Conservation (phyloP, 345 rosid genomes). For the Eucalyptus shirleyi region DNA sequence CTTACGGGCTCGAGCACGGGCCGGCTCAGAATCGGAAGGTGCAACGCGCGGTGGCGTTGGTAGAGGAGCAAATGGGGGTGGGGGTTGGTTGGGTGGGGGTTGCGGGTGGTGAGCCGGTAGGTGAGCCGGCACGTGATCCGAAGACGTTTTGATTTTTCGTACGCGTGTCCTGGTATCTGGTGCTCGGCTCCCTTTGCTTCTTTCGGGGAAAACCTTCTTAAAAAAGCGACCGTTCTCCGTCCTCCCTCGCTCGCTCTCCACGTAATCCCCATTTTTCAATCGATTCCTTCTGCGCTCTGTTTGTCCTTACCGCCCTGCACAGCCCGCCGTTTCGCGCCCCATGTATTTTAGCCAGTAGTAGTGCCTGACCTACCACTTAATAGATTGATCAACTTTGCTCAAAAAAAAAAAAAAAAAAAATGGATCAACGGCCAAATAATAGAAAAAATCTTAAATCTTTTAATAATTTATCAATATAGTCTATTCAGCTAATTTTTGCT, state of each 20-base stretch:
- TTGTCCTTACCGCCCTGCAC: not conserved
- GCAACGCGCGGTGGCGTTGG: not conserved
- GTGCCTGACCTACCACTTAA: not conserved
- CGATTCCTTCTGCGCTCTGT: not conserved
- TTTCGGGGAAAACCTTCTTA: not conserved
- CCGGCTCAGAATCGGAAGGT: not conserved
- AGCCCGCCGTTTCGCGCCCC: not conserved
- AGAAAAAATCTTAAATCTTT: no score
- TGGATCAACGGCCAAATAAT: no score
- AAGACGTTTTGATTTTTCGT: not conserved
- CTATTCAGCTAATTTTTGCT: no score
- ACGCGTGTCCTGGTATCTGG: not conserved
- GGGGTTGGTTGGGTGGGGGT: not conserved
- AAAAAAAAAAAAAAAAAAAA: no score
- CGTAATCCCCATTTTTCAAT: not conserved
- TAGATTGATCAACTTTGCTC: no score
- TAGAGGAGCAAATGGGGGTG: not conserved
- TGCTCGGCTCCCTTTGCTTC: not conserved
- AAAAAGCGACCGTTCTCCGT: not conserved
- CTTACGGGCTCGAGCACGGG: not conserved
- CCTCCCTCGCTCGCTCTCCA: not conserved
- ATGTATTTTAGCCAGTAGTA: not conserved
- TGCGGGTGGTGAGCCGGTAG: not conserved
- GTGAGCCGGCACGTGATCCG: not conserved
- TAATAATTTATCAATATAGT: no score